A percentile compares a stretch with the other conserved stretches of the same genome.
Conservation (phyloP, 2,329 filamentous ascomycete genomes). For the Teratosphaeria epicoccoides region DNA sequence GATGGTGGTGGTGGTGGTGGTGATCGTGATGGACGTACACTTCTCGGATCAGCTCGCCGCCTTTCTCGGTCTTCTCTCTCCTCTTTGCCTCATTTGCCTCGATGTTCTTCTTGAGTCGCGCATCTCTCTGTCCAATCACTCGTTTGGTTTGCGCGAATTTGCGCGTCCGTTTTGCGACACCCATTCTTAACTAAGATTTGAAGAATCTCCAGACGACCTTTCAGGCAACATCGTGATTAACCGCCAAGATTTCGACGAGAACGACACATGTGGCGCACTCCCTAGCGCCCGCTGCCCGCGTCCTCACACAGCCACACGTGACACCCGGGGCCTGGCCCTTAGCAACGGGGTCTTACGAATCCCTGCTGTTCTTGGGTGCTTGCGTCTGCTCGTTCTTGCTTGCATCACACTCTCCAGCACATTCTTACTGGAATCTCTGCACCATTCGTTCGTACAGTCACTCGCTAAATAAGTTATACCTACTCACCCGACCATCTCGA, state of each 20-base stretch:
- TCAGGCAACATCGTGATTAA: neutral
- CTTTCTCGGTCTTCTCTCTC: slow-evolving; percentile 43
- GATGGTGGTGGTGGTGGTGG: slow-evolving; percentile 5
- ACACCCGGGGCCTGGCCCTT: no score
- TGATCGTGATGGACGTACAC: slow-evolving; percentile 38
- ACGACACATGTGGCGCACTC: neutral
- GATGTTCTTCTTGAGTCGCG: slow-evolving; percentile 71
- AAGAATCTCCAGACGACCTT: neutral
- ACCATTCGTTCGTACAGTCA: neutral
- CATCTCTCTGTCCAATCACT: slow-evolving; percentile 71
- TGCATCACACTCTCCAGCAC: neutral
- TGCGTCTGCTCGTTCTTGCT: neutral
- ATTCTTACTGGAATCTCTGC: neutral
- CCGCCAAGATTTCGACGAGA: slow-evolving; percentile 2
- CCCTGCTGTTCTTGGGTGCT: neutral
- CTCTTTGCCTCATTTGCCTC: slow-evolving; percentile 50
- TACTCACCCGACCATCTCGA: neutral
- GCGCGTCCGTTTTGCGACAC: slow-evolving; percentile 77
- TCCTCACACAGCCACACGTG: no score
- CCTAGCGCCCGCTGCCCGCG: neutral
- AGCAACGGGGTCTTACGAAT: no score
- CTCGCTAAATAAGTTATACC: neutral
- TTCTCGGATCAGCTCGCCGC: slow-evolving; percentile 59
- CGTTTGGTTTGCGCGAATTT: slow-evolving; percentile 83
- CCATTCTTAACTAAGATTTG: slow-evolving; percentile 46